phyloP scores from a whole-genome alignment of 202 grass and related monocot genomes.

The Cymbopogon flexuosus region DNA sequence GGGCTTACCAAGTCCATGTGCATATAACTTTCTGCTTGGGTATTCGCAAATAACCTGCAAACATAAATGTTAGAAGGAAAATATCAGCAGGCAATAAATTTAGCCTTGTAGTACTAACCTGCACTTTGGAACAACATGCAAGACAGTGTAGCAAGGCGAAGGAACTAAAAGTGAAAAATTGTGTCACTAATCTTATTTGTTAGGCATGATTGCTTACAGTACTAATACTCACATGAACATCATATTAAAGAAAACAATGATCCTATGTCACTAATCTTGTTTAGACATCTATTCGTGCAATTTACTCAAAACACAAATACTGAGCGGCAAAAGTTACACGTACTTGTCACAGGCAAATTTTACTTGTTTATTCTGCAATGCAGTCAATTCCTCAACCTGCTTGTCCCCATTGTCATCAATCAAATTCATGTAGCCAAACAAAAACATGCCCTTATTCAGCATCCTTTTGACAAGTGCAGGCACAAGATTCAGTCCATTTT shows the following conservation, averaged over 20 bases:
- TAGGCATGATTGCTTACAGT: neutral
- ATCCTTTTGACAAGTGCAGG: constrained; percentile 76
- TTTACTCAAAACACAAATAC: neutral
- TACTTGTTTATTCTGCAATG: constrained; percentile 47
- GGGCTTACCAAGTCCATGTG: constrained; percentile 64
- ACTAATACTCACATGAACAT: neutral
- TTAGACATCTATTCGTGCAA: neutral
- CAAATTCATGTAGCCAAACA: constrained; percentile 79
- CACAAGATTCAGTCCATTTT: constrained; percentile 36
- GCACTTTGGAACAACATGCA: neutral
- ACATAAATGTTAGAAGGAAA: constrained; percentile 23
- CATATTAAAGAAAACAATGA: neutral
- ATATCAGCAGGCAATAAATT: constrained; percentile 14
- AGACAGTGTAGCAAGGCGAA: neutral
- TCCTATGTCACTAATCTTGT: neutral
- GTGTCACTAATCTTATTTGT: neutral
- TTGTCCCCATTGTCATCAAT: constrained; percentile 42
- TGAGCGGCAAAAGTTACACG: neutral
- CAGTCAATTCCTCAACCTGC: constrained; percentile 56
- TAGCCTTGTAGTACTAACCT: neutral
- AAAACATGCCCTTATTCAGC: constrained; percentile 58
- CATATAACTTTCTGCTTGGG: constrained; percentile 52
- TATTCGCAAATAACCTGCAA: constrained; percentile 66
- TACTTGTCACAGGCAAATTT: constrained; percentile 78
- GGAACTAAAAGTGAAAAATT: neutral